A percentile compares a stretch with the other conserved stretches of the same genome.
These are phyloP conservation scores for Fusarium fracticaudum DNA, from an alignment of 2,329 filamentous ascomycete genomes.

Conservation along the genomic window DNA sequence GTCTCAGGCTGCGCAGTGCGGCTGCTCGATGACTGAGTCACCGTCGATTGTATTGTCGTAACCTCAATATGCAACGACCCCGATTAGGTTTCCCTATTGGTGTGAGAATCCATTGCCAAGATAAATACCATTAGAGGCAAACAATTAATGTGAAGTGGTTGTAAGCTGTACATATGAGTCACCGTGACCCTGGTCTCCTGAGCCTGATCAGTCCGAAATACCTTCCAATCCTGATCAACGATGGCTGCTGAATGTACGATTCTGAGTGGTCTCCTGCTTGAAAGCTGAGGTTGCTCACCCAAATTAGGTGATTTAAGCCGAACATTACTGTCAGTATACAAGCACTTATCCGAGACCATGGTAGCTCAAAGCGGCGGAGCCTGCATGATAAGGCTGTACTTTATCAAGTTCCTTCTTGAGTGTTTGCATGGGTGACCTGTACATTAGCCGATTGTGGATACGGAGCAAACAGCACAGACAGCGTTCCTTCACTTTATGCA, in stretches of 20 bases:
- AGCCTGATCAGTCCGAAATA: background rate
- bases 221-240: background rate
- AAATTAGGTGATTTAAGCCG: no score
- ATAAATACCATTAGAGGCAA: background rate
- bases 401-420: background rate
- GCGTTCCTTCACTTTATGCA: background rate
- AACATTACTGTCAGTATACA: background rate
- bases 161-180: no score
- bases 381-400: background rate
- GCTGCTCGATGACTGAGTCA: background rate
- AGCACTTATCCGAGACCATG: background rate
- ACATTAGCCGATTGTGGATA: no score
- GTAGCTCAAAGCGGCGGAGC: background rate
- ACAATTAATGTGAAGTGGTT: fast-evolving
- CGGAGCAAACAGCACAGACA: no score
- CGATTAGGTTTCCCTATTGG: fast-evolving
- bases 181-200: background rate
- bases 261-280: no score
- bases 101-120: fast-evolving
- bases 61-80: no score
- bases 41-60: no score
- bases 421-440: no score
- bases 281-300: fast-evolving
- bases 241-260: background rate
- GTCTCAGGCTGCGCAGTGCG: no score